A percentile compares a stretch with the other conserved stretches of the same genome.
These are phyloP conservation scores for Punica granatum DNA, from an alignment of 345 rosid species.

Conservation along the genomic window DNA sequence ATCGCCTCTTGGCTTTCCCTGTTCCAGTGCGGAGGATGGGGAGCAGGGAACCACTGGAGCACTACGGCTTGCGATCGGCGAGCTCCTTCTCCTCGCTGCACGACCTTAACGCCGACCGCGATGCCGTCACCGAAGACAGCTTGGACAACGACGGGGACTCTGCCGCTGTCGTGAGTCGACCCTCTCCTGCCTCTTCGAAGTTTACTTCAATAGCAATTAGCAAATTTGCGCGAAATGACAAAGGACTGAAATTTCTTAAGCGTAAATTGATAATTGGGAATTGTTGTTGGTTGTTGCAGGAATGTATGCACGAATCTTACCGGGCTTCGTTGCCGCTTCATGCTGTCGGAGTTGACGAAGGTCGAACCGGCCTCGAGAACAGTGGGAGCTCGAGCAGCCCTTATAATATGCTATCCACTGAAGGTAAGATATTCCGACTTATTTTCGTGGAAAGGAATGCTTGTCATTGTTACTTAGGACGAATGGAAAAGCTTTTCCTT, in stretches of 20 bases:
- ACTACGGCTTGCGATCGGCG: conserved; percentile 59
- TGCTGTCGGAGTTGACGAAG: conserved; percentile 56
- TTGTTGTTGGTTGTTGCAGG: conserved; percentile 24
- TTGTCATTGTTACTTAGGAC: background rate
- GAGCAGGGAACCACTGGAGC: conserved; percentile 68
- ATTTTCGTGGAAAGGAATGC: background rate
- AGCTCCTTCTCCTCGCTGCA: conserved; percentile 69
- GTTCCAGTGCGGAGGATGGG: conserved; percentile 36
- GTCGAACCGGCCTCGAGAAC: conserved; percentile 51
- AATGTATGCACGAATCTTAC: conserved; percentile 70
- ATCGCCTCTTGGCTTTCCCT: background rate
- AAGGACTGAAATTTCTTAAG: background rate
- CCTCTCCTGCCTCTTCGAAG: background rate
- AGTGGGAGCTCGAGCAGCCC: conserved; percentile 34
- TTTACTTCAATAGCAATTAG: background rate
- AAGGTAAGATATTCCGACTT: conserved; percentile 35
- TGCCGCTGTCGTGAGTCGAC: conserved; percentile 37
- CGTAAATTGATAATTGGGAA: background rate
- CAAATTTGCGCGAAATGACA: no score
- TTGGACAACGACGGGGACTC: conserved; percentile 48
- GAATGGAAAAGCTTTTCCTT: background rate
- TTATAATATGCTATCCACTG: conserved; percentile 45
- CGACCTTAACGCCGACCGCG: conserved; percentile 72
- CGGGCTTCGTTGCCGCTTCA: conserved; percentile 55
- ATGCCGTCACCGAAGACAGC: conserved; percentile 31